Conservation (phyloP, 352 stramenopile genomes). For the Globisporangium yorkense region DNA sequence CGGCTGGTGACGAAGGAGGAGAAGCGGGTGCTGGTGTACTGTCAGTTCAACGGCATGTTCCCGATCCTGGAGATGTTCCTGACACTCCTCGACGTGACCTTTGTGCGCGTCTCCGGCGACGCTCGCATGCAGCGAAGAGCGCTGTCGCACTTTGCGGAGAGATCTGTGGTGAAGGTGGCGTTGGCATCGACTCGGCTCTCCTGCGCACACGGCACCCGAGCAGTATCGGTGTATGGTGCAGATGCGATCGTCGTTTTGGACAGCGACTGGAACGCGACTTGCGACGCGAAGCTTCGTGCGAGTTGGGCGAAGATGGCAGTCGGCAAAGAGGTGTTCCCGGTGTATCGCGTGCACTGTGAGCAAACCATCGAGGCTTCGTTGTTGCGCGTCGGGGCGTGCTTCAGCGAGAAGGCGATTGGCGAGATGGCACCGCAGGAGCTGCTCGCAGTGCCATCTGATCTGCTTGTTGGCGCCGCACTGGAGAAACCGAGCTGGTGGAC, state of each 20-base stretch:
- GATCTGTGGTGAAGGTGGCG: slow-evolving; percentile 52
- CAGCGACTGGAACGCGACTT: slow-evolving; percentile 76
- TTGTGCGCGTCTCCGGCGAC: slow-evolving; percentile 58
- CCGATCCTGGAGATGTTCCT: slow-evolving; percentile 69
- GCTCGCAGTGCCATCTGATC: slow-evolving; percentile 48
- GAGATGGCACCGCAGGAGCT: slow-evolving; percentile 70
- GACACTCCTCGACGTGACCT: slow-evolving; percentile 51
- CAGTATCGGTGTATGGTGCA: slow-evolving; percentile 59
- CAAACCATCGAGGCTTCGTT: slow-evolving; percentile 73
- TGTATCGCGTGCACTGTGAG: slow-evolving; percentile 80
- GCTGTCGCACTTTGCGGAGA: slow-evolving; percentile 68
- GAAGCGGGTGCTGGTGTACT: slow-evolving; percentile 75
- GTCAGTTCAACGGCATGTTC: slow-evolving; percentile 67
- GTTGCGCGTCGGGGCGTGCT: slow-evolving; percentile 57
- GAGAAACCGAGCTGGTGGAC: slow-evolving; percentile 74
- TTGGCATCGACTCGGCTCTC: slow-evolving; percentile 63
- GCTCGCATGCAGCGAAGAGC: slow-evolving; percentile 45
- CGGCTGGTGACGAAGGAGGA: slow-evolving; percentile 50
- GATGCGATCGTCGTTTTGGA: slow-evolving; percentile 79
- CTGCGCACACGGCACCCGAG: slow-evolving; percentile 27
- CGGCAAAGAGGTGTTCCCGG: slow-evolving; percentile 36
- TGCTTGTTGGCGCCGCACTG: slow-evolving; percentile 28
- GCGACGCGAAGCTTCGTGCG: slow-evolving; percentile 76
- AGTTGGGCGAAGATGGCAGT: slow-evolving; percentile 67
- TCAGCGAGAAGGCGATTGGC: slow-evolving; percentile 76